Percentiles rank a stretch among this genome's conserved stretches.
phyloP scores from a whole-genome alignment of 2,329 filamentous ascomycete species.

The Colletotrichum orbiculare region DNA sequence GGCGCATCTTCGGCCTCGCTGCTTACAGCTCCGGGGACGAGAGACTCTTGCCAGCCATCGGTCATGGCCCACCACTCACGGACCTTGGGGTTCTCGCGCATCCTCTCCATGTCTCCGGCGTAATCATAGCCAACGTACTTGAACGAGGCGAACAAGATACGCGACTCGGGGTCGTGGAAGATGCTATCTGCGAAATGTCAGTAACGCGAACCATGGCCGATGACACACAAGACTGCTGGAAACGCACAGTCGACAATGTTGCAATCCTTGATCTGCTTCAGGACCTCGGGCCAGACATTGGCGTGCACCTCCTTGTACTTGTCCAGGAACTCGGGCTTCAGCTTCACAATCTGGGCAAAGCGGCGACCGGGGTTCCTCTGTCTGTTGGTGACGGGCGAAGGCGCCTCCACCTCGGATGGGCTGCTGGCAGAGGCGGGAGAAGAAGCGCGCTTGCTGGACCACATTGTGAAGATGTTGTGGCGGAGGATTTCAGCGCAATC shows the following conservation, averaged over 20 bases:
- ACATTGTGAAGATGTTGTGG: constrained; percentile 20
- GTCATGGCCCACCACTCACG: constrained; percentile 86
- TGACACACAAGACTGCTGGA: background rate
- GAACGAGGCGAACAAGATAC: constrained; percentile 79
- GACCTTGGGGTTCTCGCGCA: constrained; percentile 78
- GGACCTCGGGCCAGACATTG: constrained; percentile 80
- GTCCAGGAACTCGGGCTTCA: constrained; percentile 73
- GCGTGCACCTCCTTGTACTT: constrained; percentile 81
- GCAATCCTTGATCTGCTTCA: constrained; percentile 79
- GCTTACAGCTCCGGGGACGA: constrained; percentile 68
- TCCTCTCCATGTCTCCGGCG: constrained; percentile 79
- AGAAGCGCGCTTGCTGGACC: constrained; percentile 34
- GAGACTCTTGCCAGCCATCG: constrained; percentile 76
- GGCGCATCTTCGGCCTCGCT: constrained; percentile 66
- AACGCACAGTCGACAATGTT: constrained; percentile 77
- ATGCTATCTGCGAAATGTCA: constrained; percentile 69
- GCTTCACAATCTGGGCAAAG: constrained; percentile 78
- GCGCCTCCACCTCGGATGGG: constrained; percentile 26
- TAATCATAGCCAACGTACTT: constrained; percentile 83
- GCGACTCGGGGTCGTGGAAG: constrained; percentile 71
- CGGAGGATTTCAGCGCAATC: background rate
- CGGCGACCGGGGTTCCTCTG: constrained; percentile 61
- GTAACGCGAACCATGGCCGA: background rate
- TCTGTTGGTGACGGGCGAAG: constrained; percentile 29
- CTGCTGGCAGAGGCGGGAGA: constrained; percentile 12